These are phyloP conservation scores for Boletellus sp. DNA, from an alignment of 768 basidiomycete species.

Conservation along the genomic window DNA sequence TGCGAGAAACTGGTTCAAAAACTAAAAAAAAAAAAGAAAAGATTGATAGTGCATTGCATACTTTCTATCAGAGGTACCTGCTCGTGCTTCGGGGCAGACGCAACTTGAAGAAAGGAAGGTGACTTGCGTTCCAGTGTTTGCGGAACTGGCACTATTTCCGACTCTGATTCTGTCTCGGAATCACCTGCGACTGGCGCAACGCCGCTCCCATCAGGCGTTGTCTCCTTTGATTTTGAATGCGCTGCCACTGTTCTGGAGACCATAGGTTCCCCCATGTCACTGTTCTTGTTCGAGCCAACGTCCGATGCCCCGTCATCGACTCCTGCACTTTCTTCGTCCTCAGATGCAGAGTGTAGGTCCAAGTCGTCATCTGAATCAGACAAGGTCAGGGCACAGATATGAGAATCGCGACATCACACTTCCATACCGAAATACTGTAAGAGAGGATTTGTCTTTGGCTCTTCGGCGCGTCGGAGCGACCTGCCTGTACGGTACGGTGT, in stretches of 20 bases:
- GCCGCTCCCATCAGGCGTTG: not conserved
- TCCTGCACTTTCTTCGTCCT: constrained; percentile 29
- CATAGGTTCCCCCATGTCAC: constrained; percentile 19
- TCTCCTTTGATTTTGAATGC: constrained; percentile 10
- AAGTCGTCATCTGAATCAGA: constrained; percentile 36
- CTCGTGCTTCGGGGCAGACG: constrained; percentile 17
- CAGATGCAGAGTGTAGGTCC: constrained; percentile 51
- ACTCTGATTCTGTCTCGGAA: constrained; percentile 35
- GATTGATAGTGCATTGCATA: constrained; percentile 2
- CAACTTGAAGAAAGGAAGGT: constrained; percentile 11
- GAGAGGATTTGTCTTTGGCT: constrained; percentile 38
- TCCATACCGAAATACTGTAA: constrained; percentile 47
- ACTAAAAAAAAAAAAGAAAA: not conserved
- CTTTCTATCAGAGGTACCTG: constrained; percentile 14
- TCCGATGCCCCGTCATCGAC: constrained; percentile 20
- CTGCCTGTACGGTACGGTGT: not conserved
- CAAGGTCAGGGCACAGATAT: not conserved
- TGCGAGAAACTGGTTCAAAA: not conserved
- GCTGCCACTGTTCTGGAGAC: constrained; percentile 23
- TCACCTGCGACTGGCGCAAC: constrained; percentile 10
- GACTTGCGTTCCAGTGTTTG: constrained; percentile 23
- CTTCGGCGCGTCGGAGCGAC: not conserved
- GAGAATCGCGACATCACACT: not conserved
- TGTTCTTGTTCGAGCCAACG: constrained; percentile 20
- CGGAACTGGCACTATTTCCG: constrained; percentile 15